Conservation (phyloP, 345 rosid genomes). For the Gossypium longicalyx region DNA sequence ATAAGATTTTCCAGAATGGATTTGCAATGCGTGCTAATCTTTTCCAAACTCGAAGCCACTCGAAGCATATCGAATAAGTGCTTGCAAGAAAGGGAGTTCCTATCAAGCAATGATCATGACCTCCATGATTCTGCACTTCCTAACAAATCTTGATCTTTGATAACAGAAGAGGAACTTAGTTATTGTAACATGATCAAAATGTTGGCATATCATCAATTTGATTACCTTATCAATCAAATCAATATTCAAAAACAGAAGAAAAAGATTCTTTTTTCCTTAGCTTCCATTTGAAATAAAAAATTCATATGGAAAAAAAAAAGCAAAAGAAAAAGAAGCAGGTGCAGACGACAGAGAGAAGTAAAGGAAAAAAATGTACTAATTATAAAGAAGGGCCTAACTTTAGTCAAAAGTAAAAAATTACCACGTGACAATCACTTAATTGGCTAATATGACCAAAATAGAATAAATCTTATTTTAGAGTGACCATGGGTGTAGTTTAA, state of each 20-base stretch:
- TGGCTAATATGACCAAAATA: too few species aligned
- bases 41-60: constrained; percentile 24
- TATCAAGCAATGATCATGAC: constrained; percentile 29
- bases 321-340: too few species aligned
- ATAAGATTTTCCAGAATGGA: constrained; percentile 38
- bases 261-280: too few species aligned
- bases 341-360: too few species aligned
- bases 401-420: too few species aligned
- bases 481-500: not conserved
- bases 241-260: constrained; percentile 32
- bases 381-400: too few species aligned
- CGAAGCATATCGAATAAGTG: constrained; percentile 31
- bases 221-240: constrained; percentile 28
- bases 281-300: too few species aligned
- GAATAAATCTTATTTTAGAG: too few species aligned
- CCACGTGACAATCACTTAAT: too few species aligned
- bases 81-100: constrained; percentile 35
- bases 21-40: constrained; percentile 16
- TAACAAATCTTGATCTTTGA: constrained; percentile 27
- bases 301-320: too few species aligned
- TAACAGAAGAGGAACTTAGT: constrained; percentile 39
- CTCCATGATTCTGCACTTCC: constrained; percentile 30
- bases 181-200: constrained; percentile 31
- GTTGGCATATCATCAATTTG: constrained; percentile 27
- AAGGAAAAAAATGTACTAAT: too few species aligned